These are phyloP conservation scores for Botryobasidium botryosum DNA, from an alignment of 768 basidiomycete species.

Conservation along the genomic window DNA sequence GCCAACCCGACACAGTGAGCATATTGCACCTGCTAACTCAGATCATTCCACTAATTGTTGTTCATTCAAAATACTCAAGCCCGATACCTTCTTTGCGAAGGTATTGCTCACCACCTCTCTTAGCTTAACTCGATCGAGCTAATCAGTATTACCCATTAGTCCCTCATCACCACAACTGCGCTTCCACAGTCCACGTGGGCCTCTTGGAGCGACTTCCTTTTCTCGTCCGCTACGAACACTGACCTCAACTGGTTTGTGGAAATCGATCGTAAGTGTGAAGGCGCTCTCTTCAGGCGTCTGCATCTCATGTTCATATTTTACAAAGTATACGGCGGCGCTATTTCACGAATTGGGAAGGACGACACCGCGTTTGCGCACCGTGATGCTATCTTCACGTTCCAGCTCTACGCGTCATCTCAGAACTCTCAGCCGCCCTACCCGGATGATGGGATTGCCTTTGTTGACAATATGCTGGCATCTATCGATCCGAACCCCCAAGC, in stretches of 20 bases:
- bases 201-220: not conserved
- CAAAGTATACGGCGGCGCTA: conserved; percentile 22
- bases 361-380: conserved; percentile 33
- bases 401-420: conserved; percentile 31
- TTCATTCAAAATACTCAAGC: not conserved
- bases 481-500: conserved; percentile 9
- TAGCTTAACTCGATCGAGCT: not conserved
- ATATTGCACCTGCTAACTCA: too few species aligned
- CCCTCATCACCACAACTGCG: conserved; percentile 6
- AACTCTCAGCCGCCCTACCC: conserved; percentile 28
- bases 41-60: too few species aligned
- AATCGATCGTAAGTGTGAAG: too few species aligned
- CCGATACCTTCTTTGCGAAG: conserved; percentile 14
- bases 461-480: conserved; percentile 23
- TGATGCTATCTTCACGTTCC: conserved; percentile 29
- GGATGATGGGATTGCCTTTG: conserved; percentile 26
- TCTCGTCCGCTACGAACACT: not conserved
- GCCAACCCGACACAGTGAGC: conserved; percentile 9
- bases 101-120: conserved; percentile 4
- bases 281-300: not conserved
- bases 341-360: conserved; percentile 25
- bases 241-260: too few species aligned
- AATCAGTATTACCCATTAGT: conserved; percentile 1
- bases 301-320: not conserved
- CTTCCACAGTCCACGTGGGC: conserved; percentile 1